Evolutionary conservation across 257 asterid species (phyloP), one percentile per base, ranked within the genome.

Genomic region (Misopates orontium): DNA sequence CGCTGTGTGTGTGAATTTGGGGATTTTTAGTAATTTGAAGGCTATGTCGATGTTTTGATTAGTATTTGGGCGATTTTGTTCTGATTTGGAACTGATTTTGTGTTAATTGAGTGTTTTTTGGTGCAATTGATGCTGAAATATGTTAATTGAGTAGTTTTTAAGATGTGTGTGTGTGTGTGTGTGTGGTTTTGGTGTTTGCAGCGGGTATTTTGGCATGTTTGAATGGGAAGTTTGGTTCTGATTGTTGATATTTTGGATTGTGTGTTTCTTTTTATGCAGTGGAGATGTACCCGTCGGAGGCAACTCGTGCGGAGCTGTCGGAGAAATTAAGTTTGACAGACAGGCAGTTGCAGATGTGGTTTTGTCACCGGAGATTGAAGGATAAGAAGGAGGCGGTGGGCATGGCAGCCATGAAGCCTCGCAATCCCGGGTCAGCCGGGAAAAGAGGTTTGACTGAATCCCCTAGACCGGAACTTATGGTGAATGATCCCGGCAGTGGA

Each of bases 291-390:
- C 99, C 99, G 0, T 82, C 96, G 0, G 99, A 94, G 86, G 87
- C 93, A 47, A 90, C 82, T 32, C 92, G 99, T 8, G 91, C 81
- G n/a, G 93, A 82, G 54, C 76, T 94, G 44, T 88, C 96, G 0
- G 89, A 71, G 73, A 90, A 84, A 70, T 77, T 94, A 71, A 83
- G 81, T 32, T 83, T 94, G 66, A 85, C 96, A 3, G 99, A 94
- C 67, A 75, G 99, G 65, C 99, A 94, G 72, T 76, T 94, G 81
- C 99, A 94, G 87, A 94, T 94, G 99, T 94, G 99, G 99, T 94
- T 94, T 74, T 94, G 99, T 70, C 99, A 94, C 32, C 75, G 98
- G 82, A 81, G 99, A 72, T 81, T 94, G 80, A 94, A 94, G 82
- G 98, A 88, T 68, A 94, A 94, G 83, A 94, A 90, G 76, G 98